Evolutionary conservation across 331 rosid genomes (phyloP), one percentile per base, ranked within the genome.

Genomic region (Saraca asoca): DNA sequence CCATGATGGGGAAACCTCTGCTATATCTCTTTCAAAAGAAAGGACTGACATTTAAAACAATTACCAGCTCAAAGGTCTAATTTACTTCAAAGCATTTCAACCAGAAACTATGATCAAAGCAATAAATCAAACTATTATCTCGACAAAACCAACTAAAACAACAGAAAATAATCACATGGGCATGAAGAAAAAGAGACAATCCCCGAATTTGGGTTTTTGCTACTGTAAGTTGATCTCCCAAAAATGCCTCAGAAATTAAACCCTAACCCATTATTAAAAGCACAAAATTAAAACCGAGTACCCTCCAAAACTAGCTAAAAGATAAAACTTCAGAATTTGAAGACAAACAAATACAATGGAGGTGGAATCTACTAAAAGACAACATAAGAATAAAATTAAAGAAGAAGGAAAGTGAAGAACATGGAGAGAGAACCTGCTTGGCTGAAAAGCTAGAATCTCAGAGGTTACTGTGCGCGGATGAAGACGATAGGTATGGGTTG

Each of bases 301-400:
- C 64, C 62, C 39, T 45, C 39, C 15, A 37, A 17, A 49, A 68
- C 12, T 12, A 16, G 19, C 35, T 37, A 48, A 49, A 39, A 4
- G 43, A 54, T 6, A 43, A 35, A 48, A 75, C 38, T 50, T 61
- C 31, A 48, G 71, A 31, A 39, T 37, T 59, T 49, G 64, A 68
- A 39, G 15, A 33, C 16, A 68, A 3, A 52, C 37, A 6, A 15
- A 41, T 16, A 35, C 0, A 60, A 34, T 14, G 46, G 13, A 58
- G 33, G 41, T 39, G 54, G 60, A 75, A 62, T 38, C 62, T 5
- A 33, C 6, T 5, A 48, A 55, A 24, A 48, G 52, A 61, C 33
- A 43, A 41, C 8, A 18, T 20, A 41, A 55, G 33, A 46, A 55
- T 18, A 11, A 7, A 37, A 37, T 45, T 29, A 29, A 29, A 7